Conservation (phyloP, 805 yeast species). For the Starmerella stigmatis region DNA sequence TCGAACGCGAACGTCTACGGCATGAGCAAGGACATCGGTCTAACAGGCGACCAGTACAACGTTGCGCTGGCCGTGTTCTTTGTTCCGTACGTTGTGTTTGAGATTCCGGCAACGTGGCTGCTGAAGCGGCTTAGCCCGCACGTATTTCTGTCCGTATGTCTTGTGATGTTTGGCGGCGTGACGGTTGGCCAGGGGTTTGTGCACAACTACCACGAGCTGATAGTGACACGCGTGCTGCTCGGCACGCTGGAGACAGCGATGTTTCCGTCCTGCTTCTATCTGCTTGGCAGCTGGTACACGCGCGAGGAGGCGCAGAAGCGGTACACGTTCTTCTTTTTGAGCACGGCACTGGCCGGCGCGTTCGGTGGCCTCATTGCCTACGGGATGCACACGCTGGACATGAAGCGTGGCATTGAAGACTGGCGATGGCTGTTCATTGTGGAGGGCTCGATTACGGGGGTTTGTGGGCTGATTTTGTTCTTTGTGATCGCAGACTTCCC, state of each 20-base stretch:
- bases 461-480: slow-evolving; percentile 30
- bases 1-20: slow-evolving; percentile 72
- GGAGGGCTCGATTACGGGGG: slow-evolving; percentile 37
- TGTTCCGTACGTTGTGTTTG: slow-evolving; percentile 56
- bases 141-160: slow-evolving; percentile 48
- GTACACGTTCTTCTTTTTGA: slow-evolving; percentile 56
- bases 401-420: slow-evolving; percentile 34
- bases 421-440: slow-evolving; percentile 50
- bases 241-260: slow-evolving; percentile 63
- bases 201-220: slow-evolving; percentile 46
- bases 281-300: slow-evolving; percentile 43
- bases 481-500: slow-evolving; percentile 63
- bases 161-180: slow-evolving; percentile 53
- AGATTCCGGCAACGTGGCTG: slow-evolving; percentile 52
- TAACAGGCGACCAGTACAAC: slow-evolving; percentile 51
- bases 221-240: slow-evolving; percentile 54
- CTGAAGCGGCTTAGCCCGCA: slow-evolving; percentile 54
- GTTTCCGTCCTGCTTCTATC: slow-evolving; percentile 65
- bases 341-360: slow-evolving; percentile 68
- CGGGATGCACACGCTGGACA: slow-evolving; percentile 47
- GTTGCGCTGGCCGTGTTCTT: slow-evolving; percentile 59
- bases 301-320: slow-evolving; percentile 57
- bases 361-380: slow-evolving; percentile 67
- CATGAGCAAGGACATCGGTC: slow-evolving; percentile 42
- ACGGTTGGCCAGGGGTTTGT: slow-evolving; percentile 59